Percentiles rank a stretch among this genome's conserved stretches.
Evolutionary conservation across 768 basidiomycete genomes (phyloP).

Genomic region (Clitopilus passeckerianus): DNA sequence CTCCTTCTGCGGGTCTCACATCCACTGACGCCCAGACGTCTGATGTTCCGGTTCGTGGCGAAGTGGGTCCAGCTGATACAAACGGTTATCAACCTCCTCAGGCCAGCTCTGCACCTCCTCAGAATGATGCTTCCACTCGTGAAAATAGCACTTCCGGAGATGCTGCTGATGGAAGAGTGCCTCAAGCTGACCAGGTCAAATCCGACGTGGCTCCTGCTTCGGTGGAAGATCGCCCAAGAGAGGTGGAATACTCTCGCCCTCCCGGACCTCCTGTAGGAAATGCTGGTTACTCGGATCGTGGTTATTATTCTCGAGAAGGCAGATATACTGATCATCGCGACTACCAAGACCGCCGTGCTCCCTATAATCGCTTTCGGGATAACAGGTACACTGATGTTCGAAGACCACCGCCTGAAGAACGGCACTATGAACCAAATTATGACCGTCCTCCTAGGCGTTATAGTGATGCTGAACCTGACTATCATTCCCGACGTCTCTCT

Average conservation of each 20-base stretch:
- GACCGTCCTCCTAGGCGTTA: slow-evolving; percentile 17
- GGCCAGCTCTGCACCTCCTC: neutral
- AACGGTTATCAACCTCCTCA: neutral
- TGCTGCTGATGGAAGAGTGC: neutral
- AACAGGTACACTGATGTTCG: slow-evolving; percentile 23
- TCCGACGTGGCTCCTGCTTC: slow-evolving; percentile 12
- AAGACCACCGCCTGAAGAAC: slow-evolving; percentile 38
- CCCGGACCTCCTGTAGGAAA: slow-evolving; percentile 7
- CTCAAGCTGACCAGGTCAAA: neutral
- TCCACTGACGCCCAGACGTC: neutral
- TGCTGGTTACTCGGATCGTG: slow-evolving; percentile 9
- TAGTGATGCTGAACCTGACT: slow-evolving; percentile 15
- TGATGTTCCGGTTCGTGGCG: neutral
- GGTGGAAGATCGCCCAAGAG: neutral
- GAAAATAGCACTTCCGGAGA: neutral
- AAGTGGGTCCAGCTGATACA: neutral
- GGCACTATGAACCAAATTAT: slow-evolving; percentile 44
- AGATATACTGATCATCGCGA: slow-evolving; percentile 29
- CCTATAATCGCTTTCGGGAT: slow-evolving; percentile 16
- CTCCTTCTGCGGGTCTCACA: neutral
- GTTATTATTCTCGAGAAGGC: slow-evolving; percentile 20
- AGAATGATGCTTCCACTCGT: neutral
- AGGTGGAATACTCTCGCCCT: slow-evolving; percentile 6
- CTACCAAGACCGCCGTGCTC: slow-evolving; percentile 29
- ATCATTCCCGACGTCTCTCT: slow-evolving; percentile 22